These are phyloP conservation scores for Silybum marianum DNA, from an alignment of 129 eudicot species.

Conservation along the genomic window DNA sequence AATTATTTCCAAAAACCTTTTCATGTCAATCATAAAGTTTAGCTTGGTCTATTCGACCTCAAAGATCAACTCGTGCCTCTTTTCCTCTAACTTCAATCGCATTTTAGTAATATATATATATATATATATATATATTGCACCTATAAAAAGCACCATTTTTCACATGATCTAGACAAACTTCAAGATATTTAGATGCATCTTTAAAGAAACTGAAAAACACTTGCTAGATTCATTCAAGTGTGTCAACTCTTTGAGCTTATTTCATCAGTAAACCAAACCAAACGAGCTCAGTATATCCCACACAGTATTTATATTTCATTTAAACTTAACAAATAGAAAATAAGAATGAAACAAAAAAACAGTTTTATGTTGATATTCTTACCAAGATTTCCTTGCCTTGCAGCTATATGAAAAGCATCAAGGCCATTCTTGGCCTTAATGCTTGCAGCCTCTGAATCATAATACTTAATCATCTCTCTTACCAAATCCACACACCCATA, in stretches of 20 bases:
- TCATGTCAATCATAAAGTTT: slow-evolving; percentile 10
- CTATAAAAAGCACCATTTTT: background rate
- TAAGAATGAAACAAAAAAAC: background rate
- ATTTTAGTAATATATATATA: background rate
- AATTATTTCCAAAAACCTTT: slow-evolving; percentile 8
- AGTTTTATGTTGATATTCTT: slow-evolving; percentile 21
- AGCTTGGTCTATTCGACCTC: slow-evolving; percentile 17
- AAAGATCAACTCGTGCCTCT: background rate
- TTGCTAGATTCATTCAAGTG: background rate
- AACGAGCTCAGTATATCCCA: background rate
- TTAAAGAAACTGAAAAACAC: background rate
- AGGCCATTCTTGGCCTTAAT: slow-evolving; percentile 56
- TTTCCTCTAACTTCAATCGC: background rate
- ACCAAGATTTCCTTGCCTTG: slow-evolving; percentile 68
- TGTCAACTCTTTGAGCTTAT: slow-evolving; percentile 17
- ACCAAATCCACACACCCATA: slow-evolving; percentile 45
- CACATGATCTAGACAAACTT: background rate
- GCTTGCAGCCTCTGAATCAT: slow-evolving; percentile 52
- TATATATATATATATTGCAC: background rate
- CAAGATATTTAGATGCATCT: background rate
- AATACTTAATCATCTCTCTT: slow-evolving; percentile 52
- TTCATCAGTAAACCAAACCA: background rate
- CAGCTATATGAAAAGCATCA: slow-evolving; percentile 62
- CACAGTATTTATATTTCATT: background rate
- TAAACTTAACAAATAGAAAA: background rate